These are phyloP conservation scores for Phialophora tarda DNA, from an alignment of 2,329 filamentous ascomycete genomes.

Conservation along the genomic window DNA sequence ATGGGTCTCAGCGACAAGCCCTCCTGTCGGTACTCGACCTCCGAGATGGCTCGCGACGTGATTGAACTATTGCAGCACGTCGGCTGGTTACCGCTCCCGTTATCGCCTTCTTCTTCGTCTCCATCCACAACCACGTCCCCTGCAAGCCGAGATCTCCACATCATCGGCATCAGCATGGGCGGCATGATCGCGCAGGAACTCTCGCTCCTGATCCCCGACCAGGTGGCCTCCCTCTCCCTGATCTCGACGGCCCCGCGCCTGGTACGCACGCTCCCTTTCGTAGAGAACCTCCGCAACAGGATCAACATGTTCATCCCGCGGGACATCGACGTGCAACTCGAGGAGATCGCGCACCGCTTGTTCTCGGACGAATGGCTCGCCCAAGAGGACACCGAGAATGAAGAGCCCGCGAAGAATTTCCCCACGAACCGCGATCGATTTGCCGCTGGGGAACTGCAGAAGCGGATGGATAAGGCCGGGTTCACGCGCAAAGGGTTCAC, in stretches of 20 bases:
- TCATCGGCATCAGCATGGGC: constrained; percentile 81
- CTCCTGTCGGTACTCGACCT: constrained; percentile 76
- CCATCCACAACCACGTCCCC: constrained; percentile 34
- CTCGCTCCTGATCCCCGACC: constrained; percentile 44
- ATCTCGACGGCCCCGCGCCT: constrained; percentile 67
- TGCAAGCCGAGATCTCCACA: constrained; percentile 60
- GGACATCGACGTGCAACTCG: constrained; percentile 68
- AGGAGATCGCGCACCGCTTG: constrained; percentile 67
- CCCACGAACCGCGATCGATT: constrained; percentile 81
- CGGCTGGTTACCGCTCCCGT: constrained; percentile 63
- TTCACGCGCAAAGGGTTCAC: constrained; percentile 74
- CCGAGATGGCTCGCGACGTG: constrained; percentile 80
- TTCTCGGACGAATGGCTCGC: constrained; percentile 66
- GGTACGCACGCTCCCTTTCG: constrained; percentile 62
- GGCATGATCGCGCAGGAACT: constrained; percentile 93
- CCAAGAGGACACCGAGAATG: constrained; percentile 41
- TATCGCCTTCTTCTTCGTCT: constrained; percentile 29
- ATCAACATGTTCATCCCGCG: constrained; percentile 70
- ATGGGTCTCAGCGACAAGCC: constrained; percentile 82
- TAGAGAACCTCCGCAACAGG: constrained; percentile 67
- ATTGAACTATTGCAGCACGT: constrained; percentile 72
- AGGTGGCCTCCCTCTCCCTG: constrained; percentile 58
- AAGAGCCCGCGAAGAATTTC: constrained; percentile 55
- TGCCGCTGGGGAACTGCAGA: constrained; percentile 76
- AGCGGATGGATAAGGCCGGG: constrained; percentile 64